These are phyloP conservation scores for Zalerion maritima DNA, from an alignment of 495 filamentous ascomycete species.

Conservation along the genomic window DNA sequence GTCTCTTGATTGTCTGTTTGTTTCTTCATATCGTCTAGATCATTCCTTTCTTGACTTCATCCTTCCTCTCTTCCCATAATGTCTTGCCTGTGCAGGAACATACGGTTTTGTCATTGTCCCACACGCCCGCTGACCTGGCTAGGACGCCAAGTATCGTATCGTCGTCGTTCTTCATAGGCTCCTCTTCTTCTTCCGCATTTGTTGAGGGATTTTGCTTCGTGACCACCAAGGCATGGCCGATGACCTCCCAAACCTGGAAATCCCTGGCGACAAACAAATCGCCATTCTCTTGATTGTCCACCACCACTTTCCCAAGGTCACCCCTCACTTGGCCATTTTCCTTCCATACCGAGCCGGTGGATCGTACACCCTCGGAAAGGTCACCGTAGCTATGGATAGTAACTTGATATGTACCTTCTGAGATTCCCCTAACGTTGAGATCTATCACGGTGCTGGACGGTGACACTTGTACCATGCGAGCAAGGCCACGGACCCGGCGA, in stretches of 20 bases:
- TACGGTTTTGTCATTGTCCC: constrained; percentile 98
- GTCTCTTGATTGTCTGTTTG: constrained; percentile 1
- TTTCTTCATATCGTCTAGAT: constrained; percentile 26
- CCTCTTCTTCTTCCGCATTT: constrained; percentile 27
- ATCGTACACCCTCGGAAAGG: constrained; percentile 66
- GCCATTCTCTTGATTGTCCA: constrained; percentile 53
- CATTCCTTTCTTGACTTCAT: constrained; percentile 81
- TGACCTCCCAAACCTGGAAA: constrained; percentile 87
- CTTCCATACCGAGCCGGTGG: constrained; percentile 74
- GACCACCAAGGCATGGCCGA: constrained; percentile 79
- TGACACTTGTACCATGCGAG: constrained; percentile 67
- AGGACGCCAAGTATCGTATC: constrained; percentile 85
- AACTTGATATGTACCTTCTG: constrained; percentile 65
- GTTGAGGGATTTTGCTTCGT: constrained; percentile 44
- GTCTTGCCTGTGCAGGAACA: constrained; percentile 92
- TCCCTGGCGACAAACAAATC: constrained; percentile 65
- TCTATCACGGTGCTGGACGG: constrained; percentile 69
- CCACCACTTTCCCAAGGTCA: constrained; percentile 55
- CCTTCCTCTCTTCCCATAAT: constrained; percentile 90
- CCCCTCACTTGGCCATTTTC: constrained; percentile 44
- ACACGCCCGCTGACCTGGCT: constrained; percentile 84
- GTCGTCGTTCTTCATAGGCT: constrained; percentile 51
- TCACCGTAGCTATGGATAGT: constrained; percentile 80
- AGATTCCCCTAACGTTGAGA: constrained; percentile 73
- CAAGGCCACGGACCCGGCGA: constrained; percentile 52